Evolutionary conservation across 176 grass and related monocot genomes (phyloP).

Genomic region (Phyllostachys edulis): DNA sequence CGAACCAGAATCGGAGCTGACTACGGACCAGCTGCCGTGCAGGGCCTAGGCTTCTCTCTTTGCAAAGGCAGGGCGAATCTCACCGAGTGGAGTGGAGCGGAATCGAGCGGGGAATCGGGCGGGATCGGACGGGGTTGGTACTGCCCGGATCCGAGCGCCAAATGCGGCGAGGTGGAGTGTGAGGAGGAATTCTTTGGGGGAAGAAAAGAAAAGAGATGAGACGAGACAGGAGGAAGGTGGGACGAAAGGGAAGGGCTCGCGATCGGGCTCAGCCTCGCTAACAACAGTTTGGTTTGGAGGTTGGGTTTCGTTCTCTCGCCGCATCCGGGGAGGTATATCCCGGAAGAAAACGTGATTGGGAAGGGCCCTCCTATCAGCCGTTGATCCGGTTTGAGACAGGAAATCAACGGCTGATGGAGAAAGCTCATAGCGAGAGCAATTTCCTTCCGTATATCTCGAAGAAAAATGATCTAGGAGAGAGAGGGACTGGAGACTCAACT

Average conservation of each 20-base stretch:
- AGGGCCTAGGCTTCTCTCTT: background rate
- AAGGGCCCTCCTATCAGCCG: too few species aligned
- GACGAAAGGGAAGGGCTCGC: background rate
- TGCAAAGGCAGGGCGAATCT: background rate
- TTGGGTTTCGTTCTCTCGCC: too few species aligned
- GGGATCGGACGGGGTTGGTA: background rate
- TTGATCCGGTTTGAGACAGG: too few species aligned
- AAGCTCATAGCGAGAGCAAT: too few species aligned
- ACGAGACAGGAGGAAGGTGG: background rate
- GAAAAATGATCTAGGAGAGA: too few species aligned
- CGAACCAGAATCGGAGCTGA: background rate
- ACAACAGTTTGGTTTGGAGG: too few species aligned
- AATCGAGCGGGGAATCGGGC: background rate
- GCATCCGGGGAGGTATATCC: too few species aligned
- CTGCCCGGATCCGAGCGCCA: constrained; percentile 5
- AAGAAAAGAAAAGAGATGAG: background rate
- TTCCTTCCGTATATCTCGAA: too few species aligned
- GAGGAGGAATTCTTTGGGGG: background rate
- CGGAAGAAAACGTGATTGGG: too few species aligned
- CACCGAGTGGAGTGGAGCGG: background rate
- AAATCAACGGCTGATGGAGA: too few species aligned
- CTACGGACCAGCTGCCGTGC: background rate
- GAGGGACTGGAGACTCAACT: too few species aligned
- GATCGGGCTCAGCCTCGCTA: too few species aligned
- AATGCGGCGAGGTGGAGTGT: constrained; percentile 14